Evolutionary conservation across 1,284 basidiomycete species (phyloP), one percentile per base, ranked within the genome.

Genomic region (Entoloma clypeatum): DNA sequence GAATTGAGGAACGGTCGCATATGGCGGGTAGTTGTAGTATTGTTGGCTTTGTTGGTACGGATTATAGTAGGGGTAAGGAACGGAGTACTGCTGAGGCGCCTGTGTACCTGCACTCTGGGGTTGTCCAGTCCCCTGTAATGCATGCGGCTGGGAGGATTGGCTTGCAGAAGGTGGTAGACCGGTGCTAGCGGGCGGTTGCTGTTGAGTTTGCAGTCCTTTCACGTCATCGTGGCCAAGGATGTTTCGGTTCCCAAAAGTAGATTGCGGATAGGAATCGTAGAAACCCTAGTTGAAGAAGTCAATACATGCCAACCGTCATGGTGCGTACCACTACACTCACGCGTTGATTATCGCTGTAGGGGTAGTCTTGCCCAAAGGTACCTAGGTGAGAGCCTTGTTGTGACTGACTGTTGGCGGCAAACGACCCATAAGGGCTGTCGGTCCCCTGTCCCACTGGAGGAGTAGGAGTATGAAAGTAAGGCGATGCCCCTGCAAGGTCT

Each of bases 11-110:
- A 84, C 77, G 27, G 71, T 71, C 47, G 69, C 71, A 49, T 86
- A 86, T 9, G 74, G 79, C 26, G 79, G 79, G 54, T 87, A 87
- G 1, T 81, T 77, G 48, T 86, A 86, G 61, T 77, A 86, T 52
- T 86, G 82, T 52, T 86, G 83, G 52, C 77, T 82, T 55, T 83
- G 81, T 4, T 79, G 78, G 59, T 82, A 85, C 13, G 77, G n/a
- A n/a, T n/a, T 74, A 42, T 73, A 77, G 44, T 73, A 78, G 62
- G 75, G 83, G 57, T 82, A 86, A 55, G 69, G 78, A 44, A 71
- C 77, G 43, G 63, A 65, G 52, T 78, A 79, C 53, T 81, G 79
- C 49, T 81, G 80, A 19, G 77, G 78, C 9, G 72, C 77, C 60
- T 82, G 81, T 4, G 69, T 69, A 11, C 70, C 67, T 22, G 67